A percentile compares a stretch with the other conserved stretches of the same genome.
These are phyloP conservation scores for Cladosporium colombiae DNA, from an alignment of 2,329 filamentous ascomycete species.

Conservation along the genomic window DNA sequence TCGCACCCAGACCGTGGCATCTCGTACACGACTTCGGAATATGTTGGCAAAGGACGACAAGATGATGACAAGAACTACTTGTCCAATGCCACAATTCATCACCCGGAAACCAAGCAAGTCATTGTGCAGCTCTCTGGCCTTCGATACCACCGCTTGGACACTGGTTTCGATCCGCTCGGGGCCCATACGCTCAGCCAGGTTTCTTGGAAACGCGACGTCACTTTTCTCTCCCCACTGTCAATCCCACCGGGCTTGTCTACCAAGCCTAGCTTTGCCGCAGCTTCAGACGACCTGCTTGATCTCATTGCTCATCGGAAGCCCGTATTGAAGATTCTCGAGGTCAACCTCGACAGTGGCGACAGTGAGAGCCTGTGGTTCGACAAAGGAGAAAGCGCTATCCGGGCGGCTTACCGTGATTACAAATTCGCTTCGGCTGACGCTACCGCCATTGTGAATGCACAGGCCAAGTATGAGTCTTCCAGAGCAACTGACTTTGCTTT, in stretches of 20 bases:
- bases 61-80: not conserved
- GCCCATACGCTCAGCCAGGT: not conserved
- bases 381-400: not conserved
- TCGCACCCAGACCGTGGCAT: not conserved
- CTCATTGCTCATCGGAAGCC: not conserved
- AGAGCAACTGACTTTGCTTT: not conserved
- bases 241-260: not conserved
- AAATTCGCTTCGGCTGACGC: not conserved
- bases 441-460: not conserved
- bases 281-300: not conserved
- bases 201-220: not conserved
- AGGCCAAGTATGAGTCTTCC: not conserved
- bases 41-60: not conserved
- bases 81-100: not conserved
- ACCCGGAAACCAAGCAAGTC: not conserved
- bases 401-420: not conserved
- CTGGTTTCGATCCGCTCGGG: not conserved
- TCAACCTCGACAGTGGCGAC: not conserved
- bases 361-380: not conserved
- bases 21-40: not conserved
- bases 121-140: not conserved
- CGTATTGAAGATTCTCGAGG: not conserved
- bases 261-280: not conserved
- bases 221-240: not conserved
- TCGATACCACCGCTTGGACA: not conserved